These are phyloP conservation scores for Carpinus fangiana DNA, from an alignment of 306 rosid genomes.

Conservation along the genomic window DNA sequence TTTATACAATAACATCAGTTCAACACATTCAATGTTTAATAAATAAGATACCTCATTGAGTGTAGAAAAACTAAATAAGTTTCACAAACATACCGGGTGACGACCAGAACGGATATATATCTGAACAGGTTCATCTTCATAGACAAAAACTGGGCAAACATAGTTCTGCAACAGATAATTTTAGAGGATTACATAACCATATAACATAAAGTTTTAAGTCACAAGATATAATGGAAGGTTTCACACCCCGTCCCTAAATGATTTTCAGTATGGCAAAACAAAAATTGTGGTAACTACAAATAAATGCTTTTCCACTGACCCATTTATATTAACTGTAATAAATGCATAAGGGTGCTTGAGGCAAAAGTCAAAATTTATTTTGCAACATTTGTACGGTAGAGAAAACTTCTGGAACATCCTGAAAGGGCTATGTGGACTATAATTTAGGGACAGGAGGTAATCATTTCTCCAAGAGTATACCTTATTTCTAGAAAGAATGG, in stretches of 20 bases:
- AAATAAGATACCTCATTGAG: background rate
- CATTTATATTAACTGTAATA: background rate
- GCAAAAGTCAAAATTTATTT: background rate
- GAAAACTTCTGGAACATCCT: background rate
- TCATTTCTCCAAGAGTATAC: conserved; percentile 39
- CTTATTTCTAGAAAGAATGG: conserved; percentile 89
- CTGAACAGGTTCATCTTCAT: conserved; percentile 72
- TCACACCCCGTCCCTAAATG: background rate
- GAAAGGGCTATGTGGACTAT: background rate
- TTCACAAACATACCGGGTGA: conserved; percentile 70
- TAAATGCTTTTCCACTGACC: background rate
- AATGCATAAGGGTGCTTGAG: background rate
- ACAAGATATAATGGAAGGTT: background rate
- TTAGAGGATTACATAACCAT: conserved; percentile 16
- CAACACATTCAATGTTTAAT: background rate
- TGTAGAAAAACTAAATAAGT: conserved; percentile 17
- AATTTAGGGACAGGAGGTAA: conserved; percentile 4
- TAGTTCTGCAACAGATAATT: conserved; percentile 57
- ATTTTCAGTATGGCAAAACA: background rate
- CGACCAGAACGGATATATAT: conserved; percentile 74
- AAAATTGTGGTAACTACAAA: background rate
- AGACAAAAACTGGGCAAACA: conserved; percentile 67
- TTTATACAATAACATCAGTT: background rate
- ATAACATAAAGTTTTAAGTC: background rate
- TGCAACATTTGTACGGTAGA: background rate